phyloP scores from a whole-genome alignment of 2,329 filamentous ascomycete genomes.

The Sclerotinia sclerotiorum region DNA sequence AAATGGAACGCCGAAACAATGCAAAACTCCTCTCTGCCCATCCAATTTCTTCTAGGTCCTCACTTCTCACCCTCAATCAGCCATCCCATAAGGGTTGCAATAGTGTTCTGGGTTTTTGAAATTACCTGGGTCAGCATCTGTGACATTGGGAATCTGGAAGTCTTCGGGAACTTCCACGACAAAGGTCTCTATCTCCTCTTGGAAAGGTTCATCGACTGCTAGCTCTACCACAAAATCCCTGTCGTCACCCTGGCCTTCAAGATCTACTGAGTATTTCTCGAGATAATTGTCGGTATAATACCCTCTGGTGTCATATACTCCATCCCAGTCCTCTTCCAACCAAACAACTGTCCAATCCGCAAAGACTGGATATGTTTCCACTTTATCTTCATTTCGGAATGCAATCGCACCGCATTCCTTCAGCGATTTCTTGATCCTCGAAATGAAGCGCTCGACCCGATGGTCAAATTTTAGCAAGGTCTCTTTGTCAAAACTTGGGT shows the following conservation, averaged over 20 bases:
- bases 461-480: neutral
- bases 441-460: neutral
- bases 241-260: neutral
- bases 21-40: too few relatives aligned
- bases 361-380: neutral
- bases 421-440: neutral
- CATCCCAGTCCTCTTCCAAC: slow-evolving; percentile 14
- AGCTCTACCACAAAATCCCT: neutral
- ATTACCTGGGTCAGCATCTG: neutral
- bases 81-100: slow-evolving; percentile 4
- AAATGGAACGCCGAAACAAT: neutral
- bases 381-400: neutral
- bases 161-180: neutral
- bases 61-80: neutral
- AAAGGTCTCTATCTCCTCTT: neutral
- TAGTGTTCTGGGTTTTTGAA: neutral
- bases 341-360: slow-evolving; percentile 12
- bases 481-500: slow-evolving; percentile 9
- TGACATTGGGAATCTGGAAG: neutral
- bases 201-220: neutral
- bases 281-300: neutral
- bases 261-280: neutral
- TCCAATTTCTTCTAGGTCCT: neutral
- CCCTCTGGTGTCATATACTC: neutral
- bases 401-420: slow-evolving; percentile 4